Percentiles rank a stretch among this genome's conserved stretches.
Evolutionary conservation across 768 basidiomycete species (phyloP).

Genomic region (Agrocybe praecox): DNA sequence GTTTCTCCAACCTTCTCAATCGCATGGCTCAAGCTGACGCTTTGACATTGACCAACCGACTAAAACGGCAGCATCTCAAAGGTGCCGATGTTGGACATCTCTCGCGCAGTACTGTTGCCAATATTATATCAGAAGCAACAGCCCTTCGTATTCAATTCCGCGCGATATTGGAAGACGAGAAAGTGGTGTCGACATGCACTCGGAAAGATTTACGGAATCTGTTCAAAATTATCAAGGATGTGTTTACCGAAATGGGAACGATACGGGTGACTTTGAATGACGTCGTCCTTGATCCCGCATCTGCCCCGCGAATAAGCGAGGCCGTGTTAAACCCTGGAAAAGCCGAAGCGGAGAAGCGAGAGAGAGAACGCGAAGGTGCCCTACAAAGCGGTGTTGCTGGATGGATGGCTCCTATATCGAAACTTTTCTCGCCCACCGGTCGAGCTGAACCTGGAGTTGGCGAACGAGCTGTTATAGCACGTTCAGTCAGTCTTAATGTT

Average conservation of each 20-base stretch:
- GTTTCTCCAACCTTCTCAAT: conserved; percentile 56
- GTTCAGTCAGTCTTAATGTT: conserved; percentile 5
- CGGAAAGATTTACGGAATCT: conserved; percentile 82
- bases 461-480: conserved; percentile 10
- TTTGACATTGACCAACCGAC: conserved; percentile 81
- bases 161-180: conserved; percentile 74
- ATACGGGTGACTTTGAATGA: conserved; percentile 86
- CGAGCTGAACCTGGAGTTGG: conserved; percentile 23
- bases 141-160: conserved; percentile 77
- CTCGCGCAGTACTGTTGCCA: conserved; percentile 77
- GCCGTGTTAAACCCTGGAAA: conserved; percentile 64
- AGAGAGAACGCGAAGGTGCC: conserved; percentile 31
- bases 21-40: conserved; percentile 79
- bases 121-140: conserved; percentile 70
- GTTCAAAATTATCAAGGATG: conserved; percentile 84
- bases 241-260: conserved; percentile 80
- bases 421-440: conserved; percentile 55
- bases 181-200: conserved; percentile 58
- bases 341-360: conserved; percentile 41
- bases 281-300: conserved; percentile 83
- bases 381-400: conserved; percentile 39
- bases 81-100: conserved; percentile 87
- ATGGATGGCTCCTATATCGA: conserved; percentile 89
- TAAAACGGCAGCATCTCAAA: conserved; percentile 88
- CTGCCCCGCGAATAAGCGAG: conserved; percentile 74